A percentile compares a stretch with the other conserved stretches of the same genome.
Evolutionary conservation across 2,329 filamentous ascomycete genomes (phyloP).

Genomic region (Pyrenochaeta sp.): DNA sequence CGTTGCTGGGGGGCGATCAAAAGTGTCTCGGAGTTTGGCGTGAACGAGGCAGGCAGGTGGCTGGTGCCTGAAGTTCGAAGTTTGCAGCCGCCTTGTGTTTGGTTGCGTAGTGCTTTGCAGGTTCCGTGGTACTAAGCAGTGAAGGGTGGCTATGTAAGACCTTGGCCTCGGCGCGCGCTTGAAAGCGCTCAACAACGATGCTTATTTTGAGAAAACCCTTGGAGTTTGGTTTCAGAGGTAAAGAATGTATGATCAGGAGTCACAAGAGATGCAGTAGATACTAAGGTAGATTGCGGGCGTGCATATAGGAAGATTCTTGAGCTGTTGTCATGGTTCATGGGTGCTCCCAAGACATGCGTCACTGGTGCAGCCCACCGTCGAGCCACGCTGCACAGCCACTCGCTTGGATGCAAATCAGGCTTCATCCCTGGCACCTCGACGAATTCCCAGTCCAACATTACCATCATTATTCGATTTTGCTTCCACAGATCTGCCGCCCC

Average conservation of each 20-base stretch:
- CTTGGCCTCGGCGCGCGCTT: constrained; percentile 35
- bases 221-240: neutral
- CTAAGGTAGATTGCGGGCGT: constrained; percentile 1
- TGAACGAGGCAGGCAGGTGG: constrained; percentile 2
- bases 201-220: neutral
- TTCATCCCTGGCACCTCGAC: constrained; percentile 22
- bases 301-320: neutral
- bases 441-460: constrained; percentile 16
- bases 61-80: constrained; percentile 4
- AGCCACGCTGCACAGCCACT: constrained; percentile 21
- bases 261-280: neutral
- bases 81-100: constrained; percentile 16
- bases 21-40: constrained; percentile 7
- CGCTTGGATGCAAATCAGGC: constrained; percentile 15
- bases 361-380: constrained; percentile 5
- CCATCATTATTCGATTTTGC: constrained; percentile 21
- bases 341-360: constrained; percentile 9
- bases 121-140: constrained; percentile 19
- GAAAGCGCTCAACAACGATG: constrained; percentile 35
- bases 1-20: constrained; percentile 17
- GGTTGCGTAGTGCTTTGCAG: constrained; percentile 16
- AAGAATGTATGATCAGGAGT: constrained; percentile 1
- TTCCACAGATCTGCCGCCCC: constrained; percentile 31
- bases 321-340: constrained; percentile 16
- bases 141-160: constrained; percentile 24